These are phyloP conservation scores for Alternaria viburni DNA, from an alignment of 2,329 filamentous ascomycete species.

Conservation along the genomic window DNA sequence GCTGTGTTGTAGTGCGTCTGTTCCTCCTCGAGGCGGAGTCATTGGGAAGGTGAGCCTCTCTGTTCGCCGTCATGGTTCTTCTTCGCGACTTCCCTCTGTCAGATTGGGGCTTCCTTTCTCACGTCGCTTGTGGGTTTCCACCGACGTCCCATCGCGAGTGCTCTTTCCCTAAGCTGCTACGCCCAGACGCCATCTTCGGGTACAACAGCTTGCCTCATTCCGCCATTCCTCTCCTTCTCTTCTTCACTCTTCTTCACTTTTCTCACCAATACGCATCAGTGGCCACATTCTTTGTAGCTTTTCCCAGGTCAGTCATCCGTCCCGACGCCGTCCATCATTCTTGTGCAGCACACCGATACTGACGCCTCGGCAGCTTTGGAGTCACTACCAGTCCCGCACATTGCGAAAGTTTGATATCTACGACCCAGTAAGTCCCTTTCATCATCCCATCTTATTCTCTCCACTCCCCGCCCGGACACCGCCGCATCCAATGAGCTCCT, in stretches of 20 bases:
- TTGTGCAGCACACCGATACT: slow-evolving; percentile 14
- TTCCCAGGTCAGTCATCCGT: slow-evolving; percentile 43
- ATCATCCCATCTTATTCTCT: slow-evolving; percentile 7
- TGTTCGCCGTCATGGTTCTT: slow-evolving; percentile 6
- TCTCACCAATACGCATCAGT: slow-evolving; percentile 51
- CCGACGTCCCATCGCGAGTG: slow-evolving; percentile 23
- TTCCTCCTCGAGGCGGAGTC: slow-evolving; percentile 14
- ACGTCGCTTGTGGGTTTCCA: slow-evolving; percentile 2
- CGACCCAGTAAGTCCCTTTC: slow-evolving; percentile 43
- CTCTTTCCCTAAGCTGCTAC: slow-evolving; percentile 37
- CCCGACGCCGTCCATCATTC: slow-evolving; percentile 3
- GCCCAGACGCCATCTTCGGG: slow-evolving; percentile 28
- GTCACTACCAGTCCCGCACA: slow-evolving; percentile 49
- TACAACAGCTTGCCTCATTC: slow-evolving; percentile 24
- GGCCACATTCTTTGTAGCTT: slow-evolving; percentile 55
- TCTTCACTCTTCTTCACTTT: slow-evolving; percentile 46
- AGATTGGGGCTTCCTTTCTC: slow-evolving; percentile 27
- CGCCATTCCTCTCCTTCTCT: slow-evolving; percentile 17
- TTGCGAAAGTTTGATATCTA: slow-evolving; percentile 51
- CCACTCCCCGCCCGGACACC: slow-evolving; percentile 10
- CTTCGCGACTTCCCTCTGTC: slow-evolving; percentile 20
- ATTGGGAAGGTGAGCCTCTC: slow-evolving; percentile 32
- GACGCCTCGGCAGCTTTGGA: slow-evolving; percentile 45
- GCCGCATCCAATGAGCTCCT: background rate
- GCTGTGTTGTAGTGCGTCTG: slow-evolving; percentile 20